Evolutionary conservation across 192 early-diverging fungal genomes (phyloP).

Genomic region (Backusella westeae): DNA sequence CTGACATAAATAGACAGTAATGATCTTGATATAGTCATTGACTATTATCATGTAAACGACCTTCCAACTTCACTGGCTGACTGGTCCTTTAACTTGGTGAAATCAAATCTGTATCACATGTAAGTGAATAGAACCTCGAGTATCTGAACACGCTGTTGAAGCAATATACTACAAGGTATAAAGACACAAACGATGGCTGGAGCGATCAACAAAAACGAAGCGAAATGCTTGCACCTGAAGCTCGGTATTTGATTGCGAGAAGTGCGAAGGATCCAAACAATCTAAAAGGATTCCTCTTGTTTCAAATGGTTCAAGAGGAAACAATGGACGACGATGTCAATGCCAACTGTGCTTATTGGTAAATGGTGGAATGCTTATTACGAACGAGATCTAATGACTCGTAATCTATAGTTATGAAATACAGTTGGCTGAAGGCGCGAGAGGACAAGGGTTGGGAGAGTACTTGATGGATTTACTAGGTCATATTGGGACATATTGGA

Average conservation of each 20-base stretch:
- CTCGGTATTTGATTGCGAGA: constrained; percentile 56
- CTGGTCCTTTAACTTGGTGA: constrained; percentile 57
- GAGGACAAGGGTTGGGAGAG: constrained; percentile 53
- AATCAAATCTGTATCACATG: constrained; percentile 60
- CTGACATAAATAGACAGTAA: not conserved
- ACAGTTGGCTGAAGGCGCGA: constrained; percentile 45
- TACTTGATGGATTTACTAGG: constrained; percentile 55
- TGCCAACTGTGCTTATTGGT: constrained; percentile 65
- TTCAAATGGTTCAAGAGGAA: constrained; percentile 65
- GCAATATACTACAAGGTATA: constrained; percentile 40
- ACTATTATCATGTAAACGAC: constrained; percentile 40
- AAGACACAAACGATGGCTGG: constrained; percentile 67
- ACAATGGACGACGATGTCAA: constrained; percentile 52
- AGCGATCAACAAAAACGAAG: constrained; percentile 48
- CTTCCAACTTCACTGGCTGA: constrained; percentile 36
- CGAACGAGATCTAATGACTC: not conserved
- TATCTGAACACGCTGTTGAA: not conserved
- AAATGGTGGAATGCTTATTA: constrained; percentile 7
- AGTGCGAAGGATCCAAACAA: constrained; percentile 27
- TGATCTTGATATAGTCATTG: constrained; percentile 27
- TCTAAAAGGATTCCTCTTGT: constrained; percentile 56
- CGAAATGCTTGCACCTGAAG: constrained; percentile 55
- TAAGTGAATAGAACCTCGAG: constrained; percentile 26
- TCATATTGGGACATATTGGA: constrained; percentile 44
- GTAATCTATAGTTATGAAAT: constrained; percentile 58